Conservation (phyloP, 495 filamentous ascomycete species). For the Penicillium taxi region DNA sequence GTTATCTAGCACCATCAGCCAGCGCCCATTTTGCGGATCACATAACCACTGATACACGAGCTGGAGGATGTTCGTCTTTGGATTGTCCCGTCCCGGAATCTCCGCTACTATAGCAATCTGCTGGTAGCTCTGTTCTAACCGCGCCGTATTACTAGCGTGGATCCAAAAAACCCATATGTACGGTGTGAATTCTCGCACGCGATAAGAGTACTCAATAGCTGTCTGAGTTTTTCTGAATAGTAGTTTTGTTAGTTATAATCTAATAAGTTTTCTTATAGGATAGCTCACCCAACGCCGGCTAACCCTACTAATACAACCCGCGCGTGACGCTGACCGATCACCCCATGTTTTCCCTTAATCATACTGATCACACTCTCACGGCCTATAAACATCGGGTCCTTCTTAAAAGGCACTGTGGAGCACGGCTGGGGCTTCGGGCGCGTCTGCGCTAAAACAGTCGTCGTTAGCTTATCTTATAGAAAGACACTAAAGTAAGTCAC, state of each 20-base stretch:
- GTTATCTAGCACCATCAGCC: slow-evolving; percentile 28
- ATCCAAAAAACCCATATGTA: slow-evolving; percentile 39
- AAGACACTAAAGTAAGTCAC: no score
- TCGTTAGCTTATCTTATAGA: no score
- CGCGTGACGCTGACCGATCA: no score
- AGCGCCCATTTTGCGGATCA: slow-evolving; percentile 7
- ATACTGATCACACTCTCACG: no score
- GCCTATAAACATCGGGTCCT: no score
- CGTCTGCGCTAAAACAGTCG: no score
- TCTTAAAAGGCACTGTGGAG: no score
- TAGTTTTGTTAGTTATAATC: not conserved
- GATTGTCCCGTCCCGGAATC: slow-evolving; percentile 14
- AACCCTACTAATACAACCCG: no score
- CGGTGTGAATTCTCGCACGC: slow-evolving; percentile 21
- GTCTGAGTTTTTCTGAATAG: slow-evolving; percentile 43
- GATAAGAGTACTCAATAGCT: slow-evolving; percentile 43
- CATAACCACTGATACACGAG: slow-evolving; percentile 14
- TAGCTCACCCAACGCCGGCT: no score
- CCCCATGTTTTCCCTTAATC: no score
- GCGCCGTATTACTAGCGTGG: slow-evolving; percentile 16
- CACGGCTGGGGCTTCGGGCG: no score
- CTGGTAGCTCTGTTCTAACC: slow-evolving; percentile 38
- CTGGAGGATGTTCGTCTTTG: slow-evolving; percentile 12
- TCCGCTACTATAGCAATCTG: slow-evolving; percentile 7
- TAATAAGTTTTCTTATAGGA: no score